Percentiles rank a stretch among this genome's conserved stretches.
Conservation (phyloP, 2,329 filamentous ascomycete species). For the Sporothrix schenckii region DNA sequence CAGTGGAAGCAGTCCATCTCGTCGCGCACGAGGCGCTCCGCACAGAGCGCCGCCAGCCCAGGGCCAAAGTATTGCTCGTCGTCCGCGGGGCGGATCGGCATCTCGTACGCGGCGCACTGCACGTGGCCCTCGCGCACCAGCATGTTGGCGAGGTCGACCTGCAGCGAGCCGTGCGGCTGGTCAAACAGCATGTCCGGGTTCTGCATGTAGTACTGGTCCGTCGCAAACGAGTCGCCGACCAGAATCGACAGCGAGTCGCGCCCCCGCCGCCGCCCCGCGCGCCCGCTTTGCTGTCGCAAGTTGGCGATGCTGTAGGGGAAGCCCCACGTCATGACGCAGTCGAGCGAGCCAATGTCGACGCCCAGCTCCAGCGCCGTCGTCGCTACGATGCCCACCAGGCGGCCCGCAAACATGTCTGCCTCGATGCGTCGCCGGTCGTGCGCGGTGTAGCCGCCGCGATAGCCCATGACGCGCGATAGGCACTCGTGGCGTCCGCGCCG, state of each 20-base stretch:
- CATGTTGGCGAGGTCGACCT: conserved; percentile 90
- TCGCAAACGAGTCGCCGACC: conserved; percentile 84
- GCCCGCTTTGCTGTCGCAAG: conserved; percentile 88
- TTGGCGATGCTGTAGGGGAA: conserved; percentile 97
- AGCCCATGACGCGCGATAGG: conserved; percentile 84
- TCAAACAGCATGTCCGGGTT: conserved; percentile 94
- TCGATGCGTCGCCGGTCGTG: conserved; percentile 89
- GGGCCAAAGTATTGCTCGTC: conserved; percentile 80
- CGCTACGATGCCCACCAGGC: conserved; percentile 87
- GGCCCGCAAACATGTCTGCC: conserved; percentile 94
- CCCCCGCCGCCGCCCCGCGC: conserved; percentile 86
- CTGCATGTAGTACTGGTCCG: conserved; percentile 96
- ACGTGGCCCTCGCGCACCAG: conserved; percentile 90
- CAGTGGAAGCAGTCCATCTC: conserved; percentile 84
- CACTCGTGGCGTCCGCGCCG: conserved; percentile 74
- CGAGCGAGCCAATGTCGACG: conserved; percentile 90
- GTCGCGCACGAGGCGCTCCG: conserved; percentile 73
- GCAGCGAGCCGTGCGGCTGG: conserved; percentile 83
- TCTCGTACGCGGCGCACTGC: conserved; percentile 92
- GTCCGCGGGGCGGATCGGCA: conserved; percentile 80
- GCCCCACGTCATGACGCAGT: conserved; percentile 90
- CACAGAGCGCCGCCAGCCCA: conserved; percentile 70
- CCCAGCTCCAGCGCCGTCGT: conserved; percentile 92
- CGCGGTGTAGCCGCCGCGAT: conserved; percentile 91
- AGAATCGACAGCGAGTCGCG: conserved; percentile 90